Base-by-base conservation (phyloP, 1,284 basidiomycete species). In the Ganoderma boninense region DNA sequence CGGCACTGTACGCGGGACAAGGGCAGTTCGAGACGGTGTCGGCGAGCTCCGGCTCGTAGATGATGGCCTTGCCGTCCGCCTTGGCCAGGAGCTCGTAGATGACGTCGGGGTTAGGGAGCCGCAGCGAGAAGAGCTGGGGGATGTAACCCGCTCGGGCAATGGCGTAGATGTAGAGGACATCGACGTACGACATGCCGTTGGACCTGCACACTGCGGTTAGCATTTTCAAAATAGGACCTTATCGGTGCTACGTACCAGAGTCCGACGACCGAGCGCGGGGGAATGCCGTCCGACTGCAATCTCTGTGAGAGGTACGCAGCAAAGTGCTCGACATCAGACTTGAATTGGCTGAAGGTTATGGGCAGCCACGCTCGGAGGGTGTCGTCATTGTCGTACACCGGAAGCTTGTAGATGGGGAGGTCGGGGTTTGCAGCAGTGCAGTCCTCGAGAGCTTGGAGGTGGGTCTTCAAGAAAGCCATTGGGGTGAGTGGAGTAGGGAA, bases 81-180 rank as follows among this genome's bases (percentile, higher is more conserved):
- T 83, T 87, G 38, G 78, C 78, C 62, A 93, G 83, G 20, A 93
- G 84, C 76, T 92, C 90, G 74, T 86, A 88, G 76, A 92, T 83
- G 32, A 93, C 87, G 23, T 84, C 83, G 42, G 91, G 89, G 73
- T 89, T 92, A 29, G 91, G 89, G 40, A 93, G 85, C 26, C 90
- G 87, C 71, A 93, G 83, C 77, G 90, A 90, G 83, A 92, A 92
- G 18, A 93, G 79, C 73, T 93, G 91, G 0, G 91, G 91, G 71
- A 92, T 82, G 77, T 87, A 93, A 3, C 91, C 91, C 4, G 91
- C 91, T 74, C 91, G 83, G 5, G 89, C 88, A 62, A 93, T 81
- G 64, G 88, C 90, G 76, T 92, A 93, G 71, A 93, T 89, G 73
- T 90, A 89, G 43, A 92, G 81, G 29, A 90, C 85, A 77, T 93